These are phyloP conservation scores for Mycosphaerella sp. DNA, from an alignment of 2,329 filamentous ascomycete genomes.

Conservation along the genomic window DNA sequence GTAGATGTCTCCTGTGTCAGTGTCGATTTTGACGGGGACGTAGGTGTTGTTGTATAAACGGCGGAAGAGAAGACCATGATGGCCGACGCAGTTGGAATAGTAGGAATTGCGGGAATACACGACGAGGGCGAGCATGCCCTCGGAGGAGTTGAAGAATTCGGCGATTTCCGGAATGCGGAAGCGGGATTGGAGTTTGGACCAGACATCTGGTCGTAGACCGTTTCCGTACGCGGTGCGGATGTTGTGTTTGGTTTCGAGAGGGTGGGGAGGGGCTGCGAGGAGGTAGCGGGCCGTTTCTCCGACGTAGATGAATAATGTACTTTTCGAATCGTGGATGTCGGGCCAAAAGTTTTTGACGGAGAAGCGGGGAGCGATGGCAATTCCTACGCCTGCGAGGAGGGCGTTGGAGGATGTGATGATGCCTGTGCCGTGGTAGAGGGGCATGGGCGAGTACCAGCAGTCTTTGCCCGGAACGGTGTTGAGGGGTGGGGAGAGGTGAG, in stretches of 20 bases:
- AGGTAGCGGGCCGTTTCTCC: constrained; percentile 71
- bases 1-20: constrained; percentile 59
- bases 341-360: constrained; percentile 64
- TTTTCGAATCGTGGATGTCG: constrained; percentile 59
- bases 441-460: constrained; percentile 70
- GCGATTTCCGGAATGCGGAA: constrained; percentile 57
- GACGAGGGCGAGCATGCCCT: constrained; percentile 57
- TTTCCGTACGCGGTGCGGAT: constrained; percentile 58
- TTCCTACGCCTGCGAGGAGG: constrained; percentile 49
- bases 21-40: constrained; percentile 63
- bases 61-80: constrained; percentile 60
- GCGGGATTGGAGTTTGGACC: constrained; percentile 56
- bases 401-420: constrained; percentile 56
- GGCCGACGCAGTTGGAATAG: constrained; percentile 57
- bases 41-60: constrained; percentile 48
- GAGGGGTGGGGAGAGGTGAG: constrained; percentile 30
- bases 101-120: constrained; percentile 52
- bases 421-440: constrained; percentile 68
- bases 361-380: constrained; percentile 61
- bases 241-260: constrained; percentile 53
- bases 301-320: constrained; percentile 69
- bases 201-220: constrained; percentile 62
- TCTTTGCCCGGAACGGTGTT: constrained; percentile 50
- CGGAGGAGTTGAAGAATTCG: constrained; percentile 74
- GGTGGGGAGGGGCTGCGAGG: constrained; percentile 57